Conservation (phyloP, 2,329 filamentous ascomycete species). For the Penicillium oxalicum region DNA sequence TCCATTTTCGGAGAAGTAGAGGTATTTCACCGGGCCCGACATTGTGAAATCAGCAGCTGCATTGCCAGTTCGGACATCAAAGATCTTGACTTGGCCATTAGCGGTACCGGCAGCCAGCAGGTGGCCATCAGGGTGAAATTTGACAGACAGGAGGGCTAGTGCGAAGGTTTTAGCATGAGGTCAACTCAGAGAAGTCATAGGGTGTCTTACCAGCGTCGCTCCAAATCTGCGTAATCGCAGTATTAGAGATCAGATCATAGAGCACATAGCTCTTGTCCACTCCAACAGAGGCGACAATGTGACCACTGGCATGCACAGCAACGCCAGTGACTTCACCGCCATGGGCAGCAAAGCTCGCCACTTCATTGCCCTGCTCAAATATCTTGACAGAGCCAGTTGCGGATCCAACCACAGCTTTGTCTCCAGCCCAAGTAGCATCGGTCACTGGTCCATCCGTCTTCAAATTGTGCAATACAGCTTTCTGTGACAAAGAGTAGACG, state of each 20-base stretch:
- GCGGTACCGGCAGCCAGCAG: conserved; percentile 78
- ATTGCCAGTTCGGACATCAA: conserved; percentile 73
- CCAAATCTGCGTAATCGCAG: conserved; percentile 70
- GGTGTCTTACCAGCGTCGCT: conserved; percentile 64
- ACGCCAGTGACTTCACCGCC: conserved; percentile 73
- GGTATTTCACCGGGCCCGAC: conserved; percentile 61
- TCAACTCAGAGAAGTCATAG: conserved; percentile 5
- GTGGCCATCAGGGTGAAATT: conserved; percentile 96
- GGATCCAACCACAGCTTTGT: conserved; percentile 66
- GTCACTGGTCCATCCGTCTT: conserved; percentile 62
- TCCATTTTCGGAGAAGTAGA: conserved; percentile 92
- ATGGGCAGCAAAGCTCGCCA: conserved; percentile 70
- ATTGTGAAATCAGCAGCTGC: conserved; percentile 67
- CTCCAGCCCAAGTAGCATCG: conserved; percentile 52
- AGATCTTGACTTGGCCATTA: conserved; percentile 78
- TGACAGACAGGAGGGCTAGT: conserved; percentile 65
- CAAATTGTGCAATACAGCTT: conserved; percentile 66
- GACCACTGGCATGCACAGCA: conserved; percentile 73
- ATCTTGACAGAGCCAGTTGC: conserved; percentile 73
- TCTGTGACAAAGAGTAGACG: conserved; percentile 70
- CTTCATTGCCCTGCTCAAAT: conserved; percentile 64
- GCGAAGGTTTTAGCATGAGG: conserved; percentile 14
- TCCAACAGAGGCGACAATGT: conserved; percentile 79
- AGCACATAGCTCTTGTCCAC: conserved; percentile 88
- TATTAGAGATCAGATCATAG: conserved; percentile 67